Percentiles rank a stretch among this genome's conserved stretches.
phyloP scores from a whole-genome alignment of 176 grass and related monocot species.

The Triticum aestivum region DNA sequence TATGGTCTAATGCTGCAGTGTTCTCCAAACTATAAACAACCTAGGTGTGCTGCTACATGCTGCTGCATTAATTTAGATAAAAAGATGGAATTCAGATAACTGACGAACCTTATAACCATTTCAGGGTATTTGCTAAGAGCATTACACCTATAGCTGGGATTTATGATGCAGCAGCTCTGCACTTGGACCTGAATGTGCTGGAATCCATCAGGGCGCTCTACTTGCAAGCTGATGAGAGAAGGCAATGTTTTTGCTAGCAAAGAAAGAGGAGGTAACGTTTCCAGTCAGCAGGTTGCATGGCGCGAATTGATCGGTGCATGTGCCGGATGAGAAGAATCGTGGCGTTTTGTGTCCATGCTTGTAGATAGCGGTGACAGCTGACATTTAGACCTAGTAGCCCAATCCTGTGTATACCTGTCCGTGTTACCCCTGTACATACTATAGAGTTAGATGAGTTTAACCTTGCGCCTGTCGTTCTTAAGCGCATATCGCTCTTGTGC shows the following conservation, averaged over 20 bases:
- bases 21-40: background rate
- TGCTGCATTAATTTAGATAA: background rate
- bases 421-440: conserved; percentile 58
- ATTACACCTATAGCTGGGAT: conserved; percentile 26
- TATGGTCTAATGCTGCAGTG: background rate
- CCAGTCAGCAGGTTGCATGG: background rate
- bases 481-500: conserved; percentile 40
- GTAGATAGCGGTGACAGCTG: conserved; percentile 57
- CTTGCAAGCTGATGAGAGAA: conserved; percentile 30
- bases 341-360: conserved; percentile 39
- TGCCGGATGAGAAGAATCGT: conserved; percentile 26
- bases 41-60: background rate
- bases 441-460: conserved; percentile 50
- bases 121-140: conserved; percentile 41
- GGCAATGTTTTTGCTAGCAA: conserved; percentile 21
- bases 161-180: conserved; percentile 30
- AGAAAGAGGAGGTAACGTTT: background rate
- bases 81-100: conserved; percentile 3
- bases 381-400: conserved; percentile 57
- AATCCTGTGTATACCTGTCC: conserved; percentile 40
- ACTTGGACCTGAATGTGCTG: conserved; percentile 5
- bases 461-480: conserved; percentile 30
- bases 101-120: conserved; percentile 11
- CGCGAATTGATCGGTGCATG: background rate
- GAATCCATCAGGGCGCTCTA: conserved; percentile 10